phyloP scores from a whole-genome alignment of 257 asterid species.

The Ehretia macrophylla region DNA sequence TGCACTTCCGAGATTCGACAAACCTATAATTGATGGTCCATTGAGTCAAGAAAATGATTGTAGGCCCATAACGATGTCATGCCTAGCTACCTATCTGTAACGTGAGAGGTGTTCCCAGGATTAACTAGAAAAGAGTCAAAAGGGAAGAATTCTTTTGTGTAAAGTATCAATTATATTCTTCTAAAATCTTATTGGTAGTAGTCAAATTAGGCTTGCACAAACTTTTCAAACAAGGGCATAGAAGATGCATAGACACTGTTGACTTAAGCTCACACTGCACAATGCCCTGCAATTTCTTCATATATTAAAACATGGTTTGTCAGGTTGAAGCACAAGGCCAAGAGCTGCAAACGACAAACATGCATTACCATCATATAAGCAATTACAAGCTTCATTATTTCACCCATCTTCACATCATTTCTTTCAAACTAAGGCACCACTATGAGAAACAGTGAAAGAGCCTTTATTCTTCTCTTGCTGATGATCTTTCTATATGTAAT shows the following conservation, averaged over 20 bases:
- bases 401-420: conserved; percentile 14
- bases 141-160: background rate
- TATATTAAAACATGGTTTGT: conserved; percentile 35
- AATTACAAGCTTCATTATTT: conserved; percentile 16
- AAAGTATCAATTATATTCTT: background rate
- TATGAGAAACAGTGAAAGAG: conserved; percentile 21
- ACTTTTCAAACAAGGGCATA: too few species aligned
- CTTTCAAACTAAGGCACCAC: background rate
- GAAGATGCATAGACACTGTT: too few species aligned
- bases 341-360: conserved; percentile 19
- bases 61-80: too few species aligned
- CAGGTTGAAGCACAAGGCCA: conserved; percentile 35
- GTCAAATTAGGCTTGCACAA: too few species aligned
- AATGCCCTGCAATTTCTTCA: conserved; percentile 4
- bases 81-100: too few species aligned
- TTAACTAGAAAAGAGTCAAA: background rate
- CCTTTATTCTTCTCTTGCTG: conserved; percentile 25
- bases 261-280: conserved; percentile 26
- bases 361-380: background rate
- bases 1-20: too few species aligned
- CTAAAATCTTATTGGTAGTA: too few species aligned
- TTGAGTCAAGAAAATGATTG: too few species aligned
- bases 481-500: conserved; percentile 21
- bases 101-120: too few species aligned
- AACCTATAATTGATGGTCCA: too few species aligned